Base-by-base conservation (phyloP, 331 rosid genomes). In the Quercus phellos region DNA sequence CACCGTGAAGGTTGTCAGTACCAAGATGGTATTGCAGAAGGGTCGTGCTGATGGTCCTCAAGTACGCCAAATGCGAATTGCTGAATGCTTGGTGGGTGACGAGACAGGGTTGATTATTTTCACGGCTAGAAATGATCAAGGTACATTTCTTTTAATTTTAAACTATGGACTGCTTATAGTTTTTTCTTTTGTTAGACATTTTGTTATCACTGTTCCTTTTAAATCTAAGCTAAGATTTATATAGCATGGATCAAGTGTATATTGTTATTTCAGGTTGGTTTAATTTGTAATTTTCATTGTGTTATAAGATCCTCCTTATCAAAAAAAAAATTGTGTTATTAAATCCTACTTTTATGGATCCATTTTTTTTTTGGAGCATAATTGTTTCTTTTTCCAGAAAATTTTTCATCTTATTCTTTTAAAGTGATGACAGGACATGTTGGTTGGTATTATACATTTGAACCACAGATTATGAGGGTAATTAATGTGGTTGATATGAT, bases 121-220 rank as follows among this genome's bases (percentile, higher is more conserved):
- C 76, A 95, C 98, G 0, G 99, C 99, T 19, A 89, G 98, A 74
- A 93, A 93, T 71, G 99, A 93, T 80, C 99, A 95, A 88, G 99
- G 99, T 88, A 79, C 76, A 46, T 46, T 46, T 82, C 11, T 7
- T 70, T 42, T 6, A 70, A 46, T 12, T 5, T 0, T 14, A 64
- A 14, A 5, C 21, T 17, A 29, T 66, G 71, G 26, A 66, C 68
- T 27, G 12, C 34, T 32, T 32, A 8, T 32, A 38, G 10, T 6
- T 30, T 64, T 7, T 64, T 2, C 27, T 56, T 2, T 56, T 3
- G 17, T 32, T 43, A 1, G 26, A 46, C 71, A 18, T 9, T 66
- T 18, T 34, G 34, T 66, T 14, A 6, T 66, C 35, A 19, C 71
- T 8, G 4, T 66, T 34, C 8, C 19, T 22, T 4, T 7, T 66